A percentile compares a stretch with the other conserved stretches of the same genome.
Conservation (phyloP, 306 rosid genomes). For the Rubus idaeus region DNA sequence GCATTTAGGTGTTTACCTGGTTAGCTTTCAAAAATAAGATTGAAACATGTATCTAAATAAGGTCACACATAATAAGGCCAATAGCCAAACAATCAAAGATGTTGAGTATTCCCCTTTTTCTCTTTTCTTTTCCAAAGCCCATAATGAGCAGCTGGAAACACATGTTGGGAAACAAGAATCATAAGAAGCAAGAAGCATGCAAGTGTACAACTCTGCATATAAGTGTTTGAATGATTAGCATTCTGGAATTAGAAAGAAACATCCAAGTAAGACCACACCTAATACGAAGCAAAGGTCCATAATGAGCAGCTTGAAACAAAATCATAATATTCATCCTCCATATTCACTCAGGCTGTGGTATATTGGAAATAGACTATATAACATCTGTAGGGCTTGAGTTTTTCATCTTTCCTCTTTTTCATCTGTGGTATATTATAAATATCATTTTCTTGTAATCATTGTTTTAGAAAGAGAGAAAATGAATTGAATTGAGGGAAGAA, state of each 20-base stretch:
- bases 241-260: not conserved
- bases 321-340: not conserved
- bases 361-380: not conserved
- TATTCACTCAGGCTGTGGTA: too few species aligned
- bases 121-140: too few species aligned
- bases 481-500: not conserved
- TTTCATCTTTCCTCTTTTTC: not conserved
- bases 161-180: not conserved
- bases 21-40: not conserved
- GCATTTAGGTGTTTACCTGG: not conserved
- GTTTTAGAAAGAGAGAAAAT: not conserved
- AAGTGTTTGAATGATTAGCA: not conserved
- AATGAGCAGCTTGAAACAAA: not conserved
- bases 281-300: not conserved
- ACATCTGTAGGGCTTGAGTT: constrained; percentile 5
- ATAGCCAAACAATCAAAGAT: not conserved
- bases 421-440: too few species aligned
- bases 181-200: not conserved
- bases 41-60: not conserved
- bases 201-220: not conserved
- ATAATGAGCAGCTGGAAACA: not conserved
- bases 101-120: too few species aligned
- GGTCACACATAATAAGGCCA: not conserved
- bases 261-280: constrained; percentile 6
- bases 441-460: not conserved